Percentiles rank a stretch among this genome's conserved stretches.
Evolutionary conservation across 163 green algal genomes (phyloP).

Genomic region (Coccomyxa subellipsoidea): DNA sequence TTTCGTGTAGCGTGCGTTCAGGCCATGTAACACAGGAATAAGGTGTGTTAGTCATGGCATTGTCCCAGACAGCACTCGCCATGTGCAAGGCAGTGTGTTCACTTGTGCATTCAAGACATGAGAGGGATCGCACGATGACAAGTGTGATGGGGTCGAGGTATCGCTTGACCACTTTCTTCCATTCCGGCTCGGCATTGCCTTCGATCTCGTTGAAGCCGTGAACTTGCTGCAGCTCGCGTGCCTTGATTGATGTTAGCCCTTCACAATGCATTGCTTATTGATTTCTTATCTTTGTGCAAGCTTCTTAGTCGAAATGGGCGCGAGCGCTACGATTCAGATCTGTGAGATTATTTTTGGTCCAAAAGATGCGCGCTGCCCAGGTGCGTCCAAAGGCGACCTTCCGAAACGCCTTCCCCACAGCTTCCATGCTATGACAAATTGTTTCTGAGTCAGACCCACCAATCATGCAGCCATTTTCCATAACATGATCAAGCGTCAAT

Average conservation of each 20-base stretch:
- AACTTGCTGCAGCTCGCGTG: constrained; percentile 14
- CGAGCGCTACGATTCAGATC: no score
- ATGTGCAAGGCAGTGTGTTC: neutral
- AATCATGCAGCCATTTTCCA: no score
- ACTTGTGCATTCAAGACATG: neutral
- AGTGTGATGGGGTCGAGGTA: constrained; percentile 40
- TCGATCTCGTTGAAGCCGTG: constrained; percentile 41
- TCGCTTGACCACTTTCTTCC: constrained; percentile 42
- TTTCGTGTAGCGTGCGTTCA: neutral
- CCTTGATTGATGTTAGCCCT: constrained; percentile 7
- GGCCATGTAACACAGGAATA: neutral
- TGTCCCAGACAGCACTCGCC: neutral
- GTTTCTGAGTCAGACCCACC: no score
- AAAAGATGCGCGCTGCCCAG: no score
- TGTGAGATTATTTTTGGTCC: no score
- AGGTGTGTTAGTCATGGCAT: neutral
- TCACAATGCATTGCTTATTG: neutral
- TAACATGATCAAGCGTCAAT: no score
- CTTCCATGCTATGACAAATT: no score
- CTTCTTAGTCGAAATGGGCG: neutral
- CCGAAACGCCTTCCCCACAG: no score
- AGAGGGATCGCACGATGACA: constrained; percentile 29
- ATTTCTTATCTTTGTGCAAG: no score
- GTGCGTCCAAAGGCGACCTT: no score
- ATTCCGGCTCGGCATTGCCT: constrained; percentile 31